Percentiles rank a stretch among this genome's conserved stretches.
Conservation (phyloP, 768 basidiomycete species). For the Megacollybia marginata region DNA sequence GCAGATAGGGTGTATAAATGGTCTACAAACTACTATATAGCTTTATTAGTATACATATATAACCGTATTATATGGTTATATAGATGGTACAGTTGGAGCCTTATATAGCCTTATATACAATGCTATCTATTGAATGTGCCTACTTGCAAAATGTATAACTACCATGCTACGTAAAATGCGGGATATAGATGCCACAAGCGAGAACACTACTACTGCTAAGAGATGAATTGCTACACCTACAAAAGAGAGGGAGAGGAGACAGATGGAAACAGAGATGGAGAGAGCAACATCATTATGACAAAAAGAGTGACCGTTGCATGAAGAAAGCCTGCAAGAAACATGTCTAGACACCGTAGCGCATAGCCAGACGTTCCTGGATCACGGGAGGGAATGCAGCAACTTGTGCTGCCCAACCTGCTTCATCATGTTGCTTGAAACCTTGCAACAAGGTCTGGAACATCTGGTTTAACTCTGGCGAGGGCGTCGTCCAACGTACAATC, state of each 20-base stretch:
- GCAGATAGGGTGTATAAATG: too few species aligned
- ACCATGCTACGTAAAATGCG: conserved; percentile 11
- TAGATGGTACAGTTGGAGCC: too few species aligned
- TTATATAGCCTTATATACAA: neutral
- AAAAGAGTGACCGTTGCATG: conserved; percentile 3
- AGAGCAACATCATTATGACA: conserved; percentile 6
- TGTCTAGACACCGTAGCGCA: conserved; percentile 78
- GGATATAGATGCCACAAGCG: neutral
- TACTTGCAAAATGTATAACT: conserved; percentile 5
- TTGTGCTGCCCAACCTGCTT: conserved; percentile 79
- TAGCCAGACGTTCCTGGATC: conserved; percentile 80
- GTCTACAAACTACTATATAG: too few species aligned
- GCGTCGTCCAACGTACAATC: conserved; percentile 90
- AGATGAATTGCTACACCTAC: conserved; percentile 33
- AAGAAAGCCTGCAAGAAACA: neutral
- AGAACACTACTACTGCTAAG: conserved; percentile 7
- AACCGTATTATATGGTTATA: too few species aligned
- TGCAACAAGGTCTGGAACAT: conserved; percentile 91
- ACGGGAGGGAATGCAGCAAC: conserved; percentile 78
- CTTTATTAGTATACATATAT: too few species aligned
- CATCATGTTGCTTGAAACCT: conserved; percentile 87
- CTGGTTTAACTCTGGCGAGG: conserved; percentile 82
- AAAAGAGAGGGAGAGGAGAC: conserved; percentile 40
- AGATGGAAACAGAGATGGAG: conserved; percentile 14
- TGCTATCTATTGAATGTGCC: neutral